These are phyloP conservation scores for Eimeria sp. DNA, from an alignment of 169 alveolate genomes.

Conservation along the genomic window DNA sequence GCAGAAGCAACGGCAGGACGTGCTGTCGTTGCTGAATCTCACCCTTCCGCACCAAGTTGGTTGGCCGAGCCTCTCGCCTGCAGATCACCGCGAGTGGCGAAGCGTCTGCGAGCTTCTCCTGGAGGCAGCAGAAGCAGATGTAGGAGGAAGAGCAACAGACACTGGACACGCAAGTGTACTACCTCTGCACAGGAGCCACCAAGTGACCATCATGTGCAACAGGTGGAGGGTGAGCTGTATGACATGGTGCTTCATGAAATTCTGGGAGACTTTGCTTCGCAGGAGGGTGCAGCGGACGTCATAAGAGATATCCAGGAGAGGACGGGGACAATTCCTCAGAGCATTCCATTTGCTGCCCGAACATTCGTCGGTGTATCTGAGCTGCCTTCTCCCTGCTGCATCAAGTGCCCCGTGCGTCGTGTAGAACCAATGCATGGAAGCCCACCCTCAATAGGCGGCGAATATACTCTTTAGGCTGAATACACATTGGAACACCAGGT, in stretches of 20 bases:
- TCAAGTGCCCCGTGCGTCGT: constrained; percentile 81
- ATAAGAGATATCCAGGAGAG: constrained; percentile 90
- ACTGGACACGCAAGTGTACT: not conserved
- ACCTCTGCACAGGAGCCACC: not conserved
- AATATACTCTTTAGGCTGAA: not conserved
- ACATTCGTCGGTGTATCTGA: constrained; percentile 90
- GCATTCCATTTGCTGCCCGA: constrained; percentile 90
- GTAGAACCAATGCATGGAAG: not conserved
- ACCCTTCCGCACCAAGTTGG: not conserved
- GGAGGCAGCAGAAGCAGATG: not conserved
- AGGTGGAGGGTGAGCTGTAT: constrained; percentile 81
- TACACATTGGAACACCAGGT: not conserved
- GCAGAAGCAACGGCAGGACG: not conserved
- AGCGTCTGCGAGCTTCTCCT: constrained; percentile 11
- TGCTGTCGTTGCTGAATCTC: not conserved
- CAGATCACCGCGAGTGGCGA: not conserved
- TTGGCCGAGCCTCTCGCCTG: not conserved
- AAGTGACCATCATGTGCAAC: not conserved
- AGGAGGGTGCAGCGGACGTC: constrained; percentile 93
- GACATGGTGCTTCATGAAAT: constrained; percentile 93
- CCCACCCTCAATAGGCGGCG: not conserved
- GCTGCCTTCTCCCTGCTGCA: constrained; percentile 90
- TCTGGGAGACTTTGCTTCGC: constrained; percentile 93
- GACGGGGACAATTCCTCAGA: constrained; percentile 85
- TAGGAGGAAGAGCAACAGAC: not conserved